Conservation (phyloP, 2,329 filamentous ascomycete genomes). For the Boeremia exigua region DNA sequence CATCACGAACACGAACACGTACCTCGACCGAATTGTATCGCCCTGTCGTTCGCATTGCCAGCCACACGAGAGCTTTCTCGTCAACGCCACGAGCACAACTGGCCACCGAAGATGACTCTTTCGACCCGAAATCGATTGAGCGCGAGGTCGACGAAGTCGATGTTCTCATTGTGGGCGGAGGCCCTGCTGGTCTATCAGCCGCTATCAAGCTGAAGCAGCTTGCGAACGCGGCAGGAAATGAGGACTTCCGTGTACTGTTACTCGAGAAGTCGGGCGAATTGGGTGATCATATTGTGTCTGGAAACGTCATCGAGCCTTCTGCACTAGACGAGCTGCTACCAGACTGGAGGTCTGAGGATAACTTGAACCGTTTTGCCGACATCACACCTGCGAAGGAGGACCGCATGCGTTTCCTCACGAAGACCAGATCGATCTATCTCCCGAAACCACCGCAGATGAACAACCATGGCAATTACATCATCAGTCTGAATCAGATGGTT, state of each 20-base stretch:
- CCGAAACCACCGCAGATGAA: slow-evolving; percentile 96
- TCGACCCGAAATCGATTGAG: slow-evolving; percentile 65
- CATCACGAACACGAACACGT: slow-evolving; percentile 24
- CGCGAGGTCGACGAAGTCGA: slow-evolving; percentile 93
- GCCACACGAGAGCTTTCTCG: slow-evolving; percentile 47
- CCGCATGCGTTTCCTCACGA: slow-evolving; percentile 92
- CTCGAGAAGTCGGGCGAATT: slow-evolving; percentile 95
- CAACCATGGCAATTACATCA: slow-evolving; percentile 97
- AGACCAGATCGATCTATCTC: slow-evolving; percentile 76
- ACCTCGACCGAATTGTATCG: slow-evolving; percentile 30
- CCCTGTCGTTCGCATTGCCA: slow-evolving; percentile 46
- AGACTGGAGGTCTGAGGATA: slow-evolving; percentile 89
- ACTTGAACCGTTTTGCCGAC: slow-evolving; percentile 84
- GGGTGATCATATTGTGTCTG: slow-evolving; percentile 93
- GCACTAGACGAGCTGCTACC: slow-evolving; percentile 90
- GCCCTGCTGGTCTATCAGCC: slow-evolving; percentile 90
- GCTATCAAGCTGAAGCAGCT: slow-evolving; percentile 95
- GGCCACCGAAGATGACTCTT: slow-evolving; percentile 43
- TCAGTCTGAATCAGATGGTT: slow-evolving; percentile 91
- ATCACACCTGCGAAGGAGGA: slow-evolving; percentile 84
- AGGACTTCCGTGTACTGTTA: slow-evolving; percentile 91
- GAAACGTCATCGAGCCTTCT: slow-evolving; percentile 90
- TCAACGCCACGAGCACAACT: slow-evolving; percentile 40
- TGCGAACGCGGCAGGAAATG: slow-evolving; percentile 91
- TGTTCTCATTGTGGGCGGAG: slow-evolving; percentile 94